Evolutionary conservation across 805 yeast species (phyloP), one percentile per base, ranked within the genome.

Genomic region (Candida silvicultrix): DNA sequence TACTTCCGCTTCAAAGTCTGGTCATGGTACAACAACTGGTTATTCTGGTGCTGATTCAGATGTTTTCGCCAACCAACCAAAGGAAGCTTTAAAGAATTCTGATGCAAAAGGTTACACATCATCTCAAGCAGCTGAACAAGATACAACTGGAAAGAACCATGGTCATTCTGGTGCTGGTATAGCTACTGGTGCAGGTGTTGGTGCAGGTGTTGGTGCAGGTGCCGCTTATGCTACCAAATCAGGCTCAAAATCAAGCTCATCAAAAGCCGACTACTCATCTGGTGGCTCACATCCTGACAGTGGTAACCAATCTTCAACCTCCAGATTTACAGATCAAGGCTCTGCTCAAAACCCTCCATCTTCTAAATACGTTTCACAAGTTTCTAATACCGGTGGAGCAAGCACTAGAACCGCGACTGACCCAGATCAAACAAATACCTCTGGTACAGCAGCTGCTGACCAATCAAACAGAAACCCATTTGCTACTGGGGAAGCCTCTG

Each of bases 21-120:
- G 20, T 18, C 12, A 44, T 37, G 52, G 44, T 40, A 41, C 47
- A 16, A 43, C 45, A 21, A 47, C 52, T 29, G 48, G 48, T 14
- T 41, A 46, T 18, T 29, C 48, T 28, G 48, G 49, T 20, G 42
- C 47, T 21, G 9, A 46, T 22, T 46, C 43, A 28, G 42, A 45
- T 38, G 44, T 46, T 8, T 45, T 47, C 34, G 48, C 42, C 7
- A n/a, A 42, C 20, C 45, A 49, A 32, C 46, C 52, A 36, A 37
- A 36, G 5, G 40, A 21, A 11, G 43, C 35, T 43, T 21, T 21
- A 10, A 37, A 14, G 12, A 39, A 23, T 8, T 25, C 41, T 28
- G 41, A 28, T 14, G 21, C 41, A 18, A 25, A 18, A n/a, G 31
- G 31, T 25, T 39, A 25, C 28, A 25, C 31, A n/a, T 25, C 41